Percentiles rank a stretch among this genome's conserved stretches.
Evolutionary conservation across 805 yeast species (phyloP).

Genomic region (Saturnispora bothae): DNA sequence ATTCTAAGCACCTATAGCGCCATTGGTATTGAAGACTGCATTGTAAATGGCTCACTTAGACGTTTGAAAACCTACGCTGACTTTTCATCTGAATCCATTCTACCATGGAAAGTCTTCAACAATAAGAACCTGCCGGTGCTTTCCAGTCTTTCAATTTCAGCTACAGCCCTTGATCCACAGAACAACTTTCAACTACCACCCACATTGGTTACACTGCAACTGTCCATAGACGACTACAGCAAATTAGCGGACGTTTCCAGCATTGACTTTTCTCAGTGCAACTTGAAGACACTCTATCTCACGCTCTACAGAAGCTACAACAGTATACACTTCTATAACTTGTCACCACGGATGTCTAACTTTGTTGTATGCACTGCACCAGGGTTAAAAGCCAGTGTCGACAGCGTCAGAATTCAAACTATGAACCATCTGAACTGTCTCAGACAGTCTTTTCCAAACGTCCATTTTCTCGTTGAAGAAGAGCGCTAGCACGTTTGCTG

Average conservation of each 20-base stretch:
- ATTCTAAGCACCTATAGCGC: constrained; percentile 1
- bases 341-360: no score
- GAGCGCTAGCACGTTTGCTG: no score
- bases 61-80: background rate
- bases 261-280: constrained; percentile 1
- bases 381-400: no score
- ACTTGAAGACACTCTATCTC: background rate
- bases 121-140: background rate
- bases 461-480: background rate
- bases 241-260: background rate
- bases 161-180: no score
- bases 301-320: background rate
- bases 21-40: background rate
- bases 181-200: background rate
- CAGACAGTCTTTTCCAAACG: background rate
- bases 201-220: constrained; percentile 1
- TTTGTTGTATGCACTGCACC: no score
- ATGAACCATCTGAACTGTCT: background rate
- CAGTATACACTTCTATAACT: background rate
- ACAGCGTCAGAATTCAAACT: background rate
- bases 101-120: background rate
- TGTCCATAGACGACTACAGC: background rate
- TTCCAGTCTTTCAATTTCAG: background rate
- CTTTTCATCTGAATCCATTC: no score
- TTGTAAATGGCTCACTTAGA: background rate